A percentile compares a stretch with the other conserved stretches of the same genome.
phyloP scores from a whole-genome alignment of 371 early-diverging fungal species.

The Mucor piriformis region DNA sequence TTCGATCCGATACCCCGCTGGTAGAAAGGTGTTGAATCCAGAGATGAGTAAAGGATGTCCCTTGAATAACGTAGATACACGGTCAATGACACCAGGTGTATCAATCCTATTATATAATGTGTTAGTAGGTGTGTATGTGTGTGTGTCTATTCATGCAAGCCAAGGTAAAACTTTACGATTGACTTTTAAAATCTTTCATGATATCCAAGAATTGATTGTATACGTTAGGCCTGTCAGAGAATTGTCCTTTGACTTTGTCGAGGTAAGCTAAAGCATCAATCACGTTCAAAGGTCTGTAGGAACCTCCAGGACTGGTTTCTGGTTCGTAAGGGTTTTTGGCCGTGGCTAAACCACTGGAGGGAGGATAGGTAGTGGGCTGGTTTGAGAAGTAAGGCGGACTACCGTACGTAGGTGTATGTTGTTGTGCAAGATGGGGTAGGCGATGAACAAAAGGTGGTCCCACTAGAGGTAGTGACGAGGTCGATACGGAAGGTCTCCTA shows the following conservation, averaged over 20 bases:
- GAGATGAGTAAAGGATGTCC: slow-evolving; percentile 93
- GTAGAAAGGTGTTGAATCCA: slow-evolving; percentile 99
- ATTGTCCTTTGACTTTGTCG: slow-evolving; percentile 95
- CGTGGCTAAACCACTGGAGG: slow-evolving; percentile 5
- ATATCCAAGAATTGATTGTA: slow-evolving; percentile 98
- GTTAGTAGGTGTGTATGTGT: too few relatives aligned
- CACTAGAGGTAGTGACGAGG: slow-evolving; percentile 17
- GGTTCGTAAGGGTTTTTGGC: not conserved
- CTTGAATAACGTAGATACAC: slow-evolving; percentile 93
- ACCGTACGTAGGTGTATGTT: not conserved
- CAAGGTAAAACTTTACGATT: slow-evolving; percentile 69
- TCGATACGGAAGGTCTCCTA: slow-evolving; percentile 12
- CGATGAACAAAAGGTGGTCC: slow-evolving; percentile 14
- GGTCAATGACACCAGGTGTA: slow-evolving; percentile 97
- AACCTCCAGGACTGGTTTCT: slow-evolving; percentile 1
- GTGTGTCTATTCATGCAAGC: not conserved
- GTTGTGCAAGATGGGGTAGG: not conserved
- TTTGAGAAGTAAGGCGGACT: not conserved
- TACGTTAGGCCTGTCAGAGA: slow-evolving; percentile 88
- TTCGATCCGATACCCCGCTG: slow-evolving; percentile 95
- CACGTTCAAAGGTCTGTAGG: slow-evolving; percentile 57
- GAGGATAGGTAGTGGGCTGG: too few relatives aligned
- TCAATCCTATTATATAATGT: slow-evolving; percentile 84
- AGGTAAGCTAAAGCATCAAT: slow-evolving; percentile 95
- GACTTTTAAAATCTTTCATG: slow-evolving; percentile 99